Conservation (phyloP, 768 basidiomycete genomes). For the Vararia minispora region DNA sequence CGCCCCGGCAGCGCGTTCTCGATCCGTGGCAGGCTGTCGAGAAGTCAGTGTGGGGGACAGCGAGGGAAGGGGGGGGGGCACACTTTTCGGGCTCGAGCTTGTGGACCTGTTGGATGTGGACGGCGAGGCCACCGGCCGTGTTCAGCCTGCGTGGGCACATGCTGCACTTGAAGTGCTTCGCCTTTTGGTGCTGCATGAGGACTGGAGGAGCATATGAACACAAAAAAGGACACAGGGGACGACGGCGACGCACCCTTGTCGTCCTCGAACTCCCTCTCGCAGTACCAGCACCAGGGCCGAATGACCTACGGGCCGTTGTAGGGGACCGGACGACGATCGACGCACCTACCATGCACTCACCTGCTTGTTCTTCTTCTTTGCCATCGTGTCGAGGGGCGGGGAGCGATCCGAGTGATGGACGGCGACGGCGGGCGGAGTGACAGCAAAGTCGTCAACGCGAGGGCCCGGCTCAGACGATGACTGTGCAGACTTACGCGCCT, state of each 20-base stretch:
- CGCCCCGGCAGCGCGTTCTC: conserved; percentile 95
- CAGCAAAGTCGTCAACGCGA: too few relatives aligned
- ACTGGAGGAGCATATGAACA: conserved; percentile 34
- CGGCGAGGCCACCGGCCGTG: conserved; percentile 94
- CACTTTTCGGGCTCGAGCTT: conserved; percentile 90
- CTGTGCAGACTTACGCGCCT: too few relatives aligned
- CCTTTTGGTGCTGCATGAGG: conserved; percentile 98
- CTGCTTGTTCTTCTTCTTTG: conserved; percentile 47
- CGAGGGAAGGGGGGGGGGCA: conserved; percentile 1
- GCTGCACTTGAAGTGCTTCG: conserved; percentile 97
- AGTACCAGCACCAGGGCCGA: conserved; percentile 98
- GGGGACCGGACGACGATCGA: neutral
- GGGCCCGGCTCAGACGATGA: too few relatives aligned
- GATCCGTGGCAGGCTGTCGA: conserved; percentile 63
- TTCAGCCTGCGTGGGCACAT: conserved; percentile 94
- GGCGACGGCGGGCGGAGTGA: too few relatives aligned
- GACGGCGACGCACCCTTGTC: conserved; percentile 76
- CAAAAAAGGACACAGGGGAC: too few relatives aligned
- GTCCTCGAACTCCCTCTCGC: conserved; percentile 98
- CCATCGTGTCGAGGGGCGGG: conserved; percentile 30
- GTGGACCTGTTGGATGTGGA: conserved; percentile 98
- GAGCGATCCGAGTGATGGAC: too few relatives aligned
- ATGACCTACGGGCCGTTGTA: conserved; percentile 40
- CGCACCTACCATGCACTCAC: conserved; percentile 14
- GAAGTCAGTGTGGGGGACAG: conserved; percentile 6